Evolutionary conservation across 345 rosid genomes (phyloP), one percentile per base, ranked within the genome.

Genomic region (Aquilaria yunnanensis): DNA sequence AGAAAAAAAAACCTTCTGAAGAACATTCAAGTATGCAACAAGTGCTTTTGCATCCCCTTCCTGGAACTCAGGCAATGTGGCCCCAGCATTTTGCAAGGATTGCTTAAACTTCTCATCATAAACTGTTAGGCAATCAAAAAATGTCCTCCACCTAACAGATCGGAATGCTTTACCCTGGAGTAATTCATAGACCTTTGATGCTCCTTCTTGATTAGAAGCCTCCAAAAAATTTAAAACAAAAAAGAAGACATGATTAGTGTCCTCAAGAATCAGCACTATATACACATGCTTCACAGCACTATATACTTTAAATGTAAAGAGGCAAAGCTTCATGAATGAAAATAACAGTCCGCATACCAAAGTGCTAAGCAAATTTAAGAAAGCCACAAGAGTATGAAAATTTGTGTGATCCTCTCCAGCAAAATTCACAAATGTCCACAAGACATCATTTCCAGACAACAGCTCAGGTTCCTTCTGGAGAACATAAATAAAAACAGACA

Each of bases 371-470:
- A 93, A 87, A 77, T 86, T 86, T 70, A 93, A 78, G 86, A 93
- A 93, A 64, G 97, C 96, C 75, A 83, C 98, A 37, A 90, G 94
- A 13, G 98, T 93, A 74, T 90, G 86, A 72, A 90, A 81, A 74
- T 88, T 93, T 32, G 96, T 86, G 78, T 93, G 98, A 74, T 93
- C 98, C 71, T 93, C 98, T 67, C 98, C 98, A 55, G 97, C 97
- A 82, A 93, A 93, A 74, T 80, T 86, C 72, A 93, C 96, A 74
- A 93, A 93, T 32, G 96, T 93, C 98, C 98, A 93, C 72, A 93
- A 74, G 71, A 87, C 90, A 74, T 93, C 98, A 79, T 93, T 90
- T 74, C 92, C 92, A 70, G 89, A 79, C 69, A 93, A 76, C 49
- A 93, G 80, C 80, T 90, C 97, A 1, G 94, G 87, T 77, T 93